Conservation (phyloP, 768 basidiomycete species). For the Agrocybe pediades region DNA sequence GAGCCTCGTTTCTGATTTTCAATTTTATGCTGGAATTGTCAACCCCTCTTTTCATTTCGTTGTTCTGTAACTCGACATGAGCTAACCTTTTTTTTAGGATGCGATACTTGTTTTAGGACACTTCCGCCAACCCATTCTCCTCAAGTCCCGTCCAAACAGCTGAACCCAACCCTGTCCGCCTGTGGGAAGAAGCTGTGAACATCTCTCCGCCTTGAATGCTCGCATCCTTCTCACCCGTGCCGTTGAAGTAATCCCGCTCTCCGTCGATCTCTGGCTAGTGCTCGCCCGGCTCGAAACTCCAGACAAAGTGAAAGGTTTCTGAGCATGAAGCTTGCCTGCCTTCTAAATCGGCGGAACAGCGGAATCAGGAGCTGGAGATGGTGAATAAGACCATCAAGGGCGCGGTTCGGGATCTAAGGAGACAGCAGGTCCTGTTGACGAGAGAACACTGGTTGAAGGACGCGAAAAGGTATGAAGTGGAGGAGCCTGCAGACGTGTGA, state of each 20-base stretch:
- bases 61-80: too few relatives aligned
- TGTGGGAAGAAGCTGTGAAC: conserved; percentile 99
- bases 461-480: conserved; percentile 87
- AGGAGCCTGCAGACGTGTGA: conserved; percentile 88
- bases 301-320: conserved; percentile 84
- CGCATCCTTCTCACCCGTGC: conserved; percentile 91
- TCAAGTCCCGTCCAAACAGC: too few relatives aligned
- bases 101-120: too few relatives aligned
- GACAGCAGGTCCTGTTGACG: conserved; percentile 82
- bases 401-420: conserved; percentile 76
- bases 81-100: too few relatives aligned
- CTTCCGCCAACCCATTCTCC: too few relatives aligned
- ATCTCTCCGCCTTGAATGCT: conserved; percentile 85
- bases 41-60: too few relatives aligned
- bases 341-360: conserved; percentile 51
- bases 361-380: conserved; percentile 62
- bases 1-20: too few relatives aligned
- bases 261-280: conserved; percentile 97
- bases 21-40: too few relatives aligned
- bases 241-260: conserved; percentile 94
- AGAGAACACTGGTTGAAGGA: conserved; percentile 97
- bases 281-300: conserved; percentile 96
- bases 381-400: conserved; percentile 91
- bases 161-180: conserved; percentile 91
- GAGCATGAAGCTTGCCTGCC: conserved; percentile 66